Evolutionary conservation across 192 early-diverging fungal genomes (phyloP), one percentile per base, ranked within the genome.

Genomic region (Cladochytrium replicatum): DNA sequence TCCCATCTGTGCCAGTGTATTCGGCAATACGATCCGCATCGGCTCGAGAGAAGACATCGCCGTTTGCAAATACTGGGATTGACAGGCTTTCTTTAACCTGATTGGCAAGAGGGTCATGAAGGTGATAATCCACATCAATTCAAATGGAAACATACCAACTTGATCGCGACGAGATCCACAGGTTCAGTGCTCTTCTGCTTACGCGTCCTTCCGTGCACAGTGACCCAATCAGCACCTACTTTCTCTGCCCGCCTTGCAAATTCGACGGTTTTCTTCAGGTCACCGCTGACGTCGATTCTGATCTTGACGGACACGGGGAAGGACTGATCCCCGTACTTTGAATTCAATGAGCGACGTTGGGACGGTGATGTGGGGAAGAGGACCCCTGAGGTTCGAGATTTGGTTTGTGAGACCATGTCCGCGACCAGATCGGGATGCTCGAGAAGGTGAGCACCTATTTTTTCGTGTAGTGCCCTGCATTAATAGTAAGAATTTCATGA

Each of bases 11-110:
- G 3, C 83, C 80, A 2, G 91, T 94, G 17, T 74, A 51, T 6
- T 71, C 66, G n/a, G 86, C 82, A 53, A 87, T 82, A 13, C 58
- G 46, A 9, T 91, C 69, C 0, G 88, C 93, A 52, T 93, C 88
- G 27, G 72, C 51, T 1, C 76, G 23, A 4, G 76, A 68, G 61
- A 88, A 91, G 3, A 97, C 74, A 48, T 80, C 75, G 23, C 93
- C 93, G 55, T 97, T 97, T 8, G 85, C 88, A 21, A 97, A 64
- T 0, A 93, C 78, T 25, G 93, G 93, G 0, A 94, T 81, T 0
- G 53, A 57, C 3, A 85, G 76, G 0, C 74, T 68, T 50, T 93
- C 86, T 50, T 91, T 89, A 43, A 87, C 29, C 38, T 58, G n/a
- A 2, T 22, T 4, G 15, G n/a, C 25, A 58, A 41, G 28, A 23